A percentile compares a stretch with the other conserved stretches of the same genome.
These are phyloP conservation scores for Hydrangea macrophylla DNA, from an alignment of 148 eudicot genomes.

Conservation along the genomic window DNA sequence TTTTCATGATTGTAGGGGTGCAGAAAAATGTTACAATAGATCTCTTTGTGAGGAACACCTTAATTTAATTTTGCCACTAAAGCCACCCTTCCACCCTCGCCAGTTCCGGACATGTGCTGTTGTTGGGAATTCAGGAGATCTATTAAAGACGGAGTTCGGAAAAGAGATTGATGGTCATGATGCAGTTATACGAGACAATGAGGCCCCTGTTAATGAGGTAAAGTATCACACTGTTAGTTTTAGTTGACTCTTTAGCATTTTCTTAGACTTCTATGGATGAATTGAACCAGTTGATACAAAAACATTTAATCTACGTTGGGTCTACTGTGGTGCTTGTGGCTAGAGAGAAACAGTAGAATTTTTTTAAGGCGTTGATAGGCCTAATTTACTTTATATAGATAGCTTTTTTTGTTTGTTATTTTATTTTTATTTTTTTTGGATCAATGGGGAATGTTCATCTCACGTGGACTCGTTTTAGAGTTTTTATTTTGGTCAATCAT, in stretches of 20 bases:
- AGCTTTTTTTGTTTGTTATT: too few species aligned
- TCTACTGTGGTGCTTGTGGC: too few species aligned
- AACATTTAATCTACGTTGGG: background rate
- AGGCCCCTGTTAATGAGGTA: conserved; percentile 96
- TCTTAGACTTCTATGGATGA: background rate
- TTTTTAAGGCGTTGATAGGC: too few species aligned
- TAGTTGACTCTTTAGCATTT: background rate
- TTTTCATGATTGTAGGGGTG: conserved; percentile 44
- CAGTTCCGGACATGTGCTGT: conserved; percentile 94
- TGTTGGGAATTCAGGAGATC: conserved; percentile 99
- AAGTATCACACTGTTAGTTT: conserved; percentile 3
- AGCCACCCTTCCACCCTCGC: conserved; percentile 89
- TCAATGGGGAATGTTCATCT: too few species aligned
- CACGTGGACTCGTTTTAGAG: too few species aligned
- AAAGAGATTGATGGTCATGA: conserved; percentile 94
- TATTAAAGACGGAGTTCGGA: conserved; percentile 85
- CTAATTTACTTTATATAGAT: too few species aligned
- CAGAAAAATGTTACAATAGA: conserved; percentile 79
- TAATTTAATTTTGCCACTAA: conserved; percentile 73
- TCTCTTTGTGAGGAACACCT: conserved; percentile 92
- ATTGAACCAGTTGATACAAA: background rate
- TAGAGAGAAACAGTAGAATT: too few species aligned
- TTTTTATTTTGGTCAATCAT: too few species aligned
- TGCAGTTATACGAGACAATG: conserved; percentile 90
- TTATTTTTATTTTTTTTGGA: too few species aligned